These are phyloP conservation scores for Lachancea fermentati DNA, from an alignment of 805 yeast species.

Conservation along the genomic window DNA sequence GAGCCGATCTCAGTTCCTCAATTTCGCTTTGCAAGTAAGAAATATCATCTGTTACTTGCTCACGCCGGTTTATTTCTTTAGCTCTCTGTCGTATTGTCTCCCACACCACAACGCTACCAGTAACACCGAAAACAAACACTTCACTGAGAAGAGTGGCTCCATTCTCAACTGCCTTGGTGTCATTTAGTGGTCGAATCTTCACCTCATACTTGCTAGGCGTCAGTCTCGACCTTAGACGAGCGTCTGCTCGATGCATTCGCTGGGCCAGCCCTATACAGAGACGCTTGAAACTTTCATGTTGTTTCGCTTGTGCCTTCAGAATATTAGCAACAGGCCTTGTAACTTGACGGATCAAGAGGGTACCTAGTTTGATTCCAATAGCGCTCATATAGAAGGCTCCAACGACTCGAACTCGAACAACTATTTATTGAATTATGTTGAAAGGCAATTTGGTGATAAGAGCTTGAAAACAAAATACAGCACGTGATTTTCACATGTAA, in stretches of 20 bases:
- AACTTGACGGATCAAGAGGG: constrained; percentile 19
- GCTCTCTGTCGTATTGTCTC: constrained; percentile 65
- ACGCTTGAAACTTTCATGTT: constrained; percentile 56
- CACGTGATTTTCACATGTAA: neutral
- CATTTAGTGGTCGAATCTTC: constrained; percentile 68
- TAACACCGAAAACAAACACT: constrained; percentile 70
- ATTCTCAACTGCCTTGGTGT: constrained; percentile 71
- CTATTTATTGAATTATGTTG: neutral
- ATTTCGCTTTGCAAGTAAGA: constrained; percentile 65
- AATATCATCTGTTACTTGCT: constrained; percentile 67
- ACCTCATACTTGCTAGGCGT: constrained; percentile 34
- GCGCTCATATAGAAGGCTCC: constrained; percentile 18
- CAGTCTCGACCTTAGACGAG: constrained; percentile 52
- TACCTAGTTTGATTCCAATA: constrained; percentile 12
- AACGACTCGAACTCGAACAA: neutral
- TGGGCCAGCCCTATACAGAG: constrained; percentile 71
- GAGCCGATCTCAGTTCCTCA: constrained; percentile 40
- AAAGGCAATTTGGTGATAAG: no score
- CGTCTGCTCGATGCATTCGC: constrained; percentile 59
- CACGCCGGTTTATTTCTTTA: constrained; percentile 58
- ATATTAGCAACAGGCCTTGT: constrained; percentile 37
- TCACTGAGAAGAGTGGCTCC: constrained; percentile 81
- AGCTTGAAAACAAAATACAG: no score
- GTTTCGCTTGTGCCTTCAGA: constrained; percentile 68
- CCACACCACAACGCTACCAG: constrained; percentile 66